These are phyloP conservation scores for Fusarium falciforme DNA, from an alignment of 2,329 filamentous ascomycete species.

Conservation along the genomic window DNA sequence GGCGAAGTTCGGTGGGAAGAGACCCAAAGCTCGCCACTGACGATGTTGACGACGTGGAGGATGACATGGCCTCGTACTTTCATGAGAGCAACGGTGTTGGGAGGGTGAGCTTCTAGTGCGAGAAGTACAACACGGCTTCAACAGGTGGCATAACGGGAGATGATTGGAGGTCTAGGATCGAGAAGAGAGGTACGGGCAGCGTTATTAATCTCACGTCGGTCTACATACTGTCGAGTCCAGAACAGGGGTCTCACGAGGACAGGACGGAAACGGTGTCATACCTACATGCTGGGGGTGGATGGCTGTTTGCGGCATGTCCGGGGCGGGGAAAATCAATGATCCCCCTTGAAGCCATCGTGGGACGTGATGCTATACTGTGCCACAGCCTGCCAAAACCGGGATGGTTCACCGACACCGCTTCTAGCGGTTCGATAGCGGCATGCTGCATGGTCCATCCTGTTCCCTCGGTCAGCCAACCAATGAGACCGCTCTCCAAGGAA, in stretches of 20 bases:
- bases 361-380: conserved; percentile 44
- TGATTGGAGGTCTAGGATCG: conserved; percentile 25
- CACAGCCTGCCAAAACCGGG: conserved; percentile 41
- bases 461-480: conserved; percentile 43
- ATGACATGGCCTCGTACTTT: conserved; percentile 10
- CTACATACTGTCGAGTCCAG: conserved; percentile 34
- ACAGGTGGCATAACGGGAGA: conserved; percentile 21
- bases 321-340: conserved; percentile 42
- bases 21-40: conserved; percentile 41
- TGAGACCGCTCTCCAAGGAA: conserved; percentile 38
- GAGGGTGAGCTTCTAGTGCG: conserved; percentile 12
- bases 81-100: conserved; percentile 10
- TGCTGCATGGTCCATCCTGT: conserved; percentile 38
- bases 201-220: conserved; percentile 42
- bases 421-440: conserved; percentile 45
- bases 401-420: conserved; percentile 46
- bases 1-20: conserved; percentile 51
- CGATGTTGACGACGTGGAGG: conserved; percentile 16
- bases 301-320: conserved; percentile 44
- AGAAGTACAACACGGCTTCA: conserved; percentile 6
- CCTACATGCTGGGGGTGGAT: conserved; percentile 41
- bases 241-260: conserved; percentile 44
- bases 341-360: conserved; percentile 45
- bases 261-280: conserved; percentile 45
- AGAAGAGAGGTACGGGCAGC: conserved; percentile 33